A percentile compares a stretch with the other conserved stretches of the same genome.
Evolutionary conservation across 257 asterid genomes (phyloP).

Genomic region (Solanum chilense): DNA sequence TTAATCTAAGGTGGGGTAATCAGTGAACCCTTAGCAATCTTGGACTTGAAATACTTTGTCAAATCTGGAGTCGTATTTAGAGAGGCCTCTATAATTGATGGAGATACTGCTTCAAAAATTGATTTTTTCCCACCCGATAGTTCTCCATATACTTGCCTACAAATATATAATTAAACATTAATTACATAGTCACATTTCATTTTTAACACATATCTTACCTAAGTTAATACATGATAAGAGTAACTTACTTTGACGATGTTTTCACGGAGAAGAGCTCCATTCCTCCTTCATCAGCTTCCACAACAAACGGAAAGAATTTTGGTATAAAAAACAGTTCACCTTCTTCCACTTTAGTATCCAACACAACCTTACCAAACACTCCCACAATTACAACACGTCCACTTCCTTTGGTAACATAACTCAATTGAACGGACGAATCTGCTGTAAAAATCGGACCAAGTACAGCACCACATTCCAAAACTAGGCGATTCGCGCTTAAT

Average conservation of each 20-base stretch:
- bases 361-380: slow-evolving; percentile 13
- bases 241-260: slow-evolving; percentile 25
- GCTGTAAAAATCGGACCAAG: slow-evolving; percentile 9
- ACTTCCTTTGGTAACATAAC: slow-evolving; percentile 19
- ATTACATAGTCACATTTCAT: too few species aligned
- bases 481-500: slow-evolving; percentile 13
- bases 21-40: too few species aligned
- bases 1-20: too few species aligned
- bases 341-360: slow-evolving; percentile 10
- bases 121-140: slow-evolving; percentile 17
- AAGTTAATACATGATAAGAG: neutral
- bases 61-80: too few species aligned
- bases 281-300: slow-evolving; percentile 18
- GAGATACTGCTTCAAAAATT: slow-evolving; percentile 12
- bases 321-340: slow-evolving; percentile 35
- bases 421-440: slow-evolving; percentile 12
- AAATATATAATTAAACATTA: neutral
- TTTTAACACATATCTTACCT: too few species aligned
- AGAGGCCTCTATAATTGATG: neutral
- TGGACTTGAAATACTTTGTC: too few species aligned
- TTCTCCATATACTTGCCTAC: slow-evolving; percentile 16
- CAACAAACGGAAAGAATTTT: slow-evolving; percentile 15
- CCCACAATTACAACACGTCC: slow-evolving; percentile 26
- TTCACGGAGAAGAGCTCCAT: slow-evolving; percentile 13
- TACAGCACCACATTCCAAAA: slow-evolving; percentile 1